These are phyloP conservation scores for Calendula officinalis DNA, from an alignment of 129 eudicot genomes.

Conservation along the genomic window DNA sequence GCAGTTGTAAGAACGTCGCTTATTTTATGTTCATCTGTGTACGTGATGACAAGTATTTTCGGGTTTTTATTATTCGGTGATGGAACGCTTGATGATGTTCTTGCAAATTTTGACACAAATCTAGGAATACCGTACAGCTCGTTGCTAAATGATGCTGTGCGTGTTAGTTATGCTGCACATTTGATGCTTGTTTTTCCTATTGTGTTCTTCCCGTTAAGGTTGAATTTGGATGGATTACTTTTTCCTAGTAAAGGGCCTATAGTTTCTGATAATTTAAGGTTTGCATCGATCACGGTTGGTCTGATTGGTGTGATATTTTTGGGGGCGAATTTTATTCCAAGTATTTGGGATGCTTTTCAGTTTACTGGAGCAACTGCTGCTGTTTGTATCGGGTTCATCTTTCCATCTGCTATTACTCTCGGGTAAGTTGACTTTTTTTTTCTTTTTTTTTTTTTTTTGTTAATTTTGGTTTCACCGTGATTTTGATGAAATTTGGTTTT, in stretches of 20 bases:
- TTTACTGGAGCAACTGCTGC: slow-evolving; percentile 93
- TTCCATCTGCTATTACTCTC: slow-evolving; percentile 79
- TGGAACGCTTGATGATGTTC: slow-evolving; percentile 83
- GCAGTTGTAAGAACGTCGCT: slow-evolving; percentile 69
- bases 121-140: slow-evolving; percentile 81
- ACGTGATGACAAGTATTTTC: slow-evolving; percentile 79
- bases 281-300: slow-evolving; percentile 53
- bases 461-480: not conserved
- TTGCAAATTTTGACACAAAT: slow-evolving; percentile 79
- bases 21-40: slow-evolving; percentile 69
- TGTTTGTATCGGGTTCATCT: slow-evolving; percentile 73
- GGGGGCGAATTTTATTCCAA: slow-evolving; percentile 84
- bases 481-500: slow-evolving; percentile 19
- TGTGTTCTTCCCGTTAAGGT: slow-evolving; percentile 72
- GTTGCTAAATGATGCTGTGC: slow-evolving; percentile 74
- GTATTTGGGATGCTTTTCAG: slow-evolving; percentile 94
- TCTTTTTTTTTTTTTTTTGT: not conserved
- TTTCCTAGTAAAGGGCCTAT: slow-evolving; percentile 65
- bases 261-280: slow-evolving; percentile 59
- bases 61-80: slow-evolving; percentile 92
- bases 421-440: slow-evolving; percentile 41
- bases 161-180: slow-evolving; percentile 94
- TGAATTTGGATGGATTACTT: slow-evolving; percentile 72
- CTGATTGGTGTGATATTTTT: slow-evolving; percentile 60
- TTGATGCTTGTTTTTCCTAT: slow-evolving; percentile 95